Base-by-base conservation (phyloP, 495 filamentous ascomycete genomes). In the Annulohypoxylon stygium region DNA sequence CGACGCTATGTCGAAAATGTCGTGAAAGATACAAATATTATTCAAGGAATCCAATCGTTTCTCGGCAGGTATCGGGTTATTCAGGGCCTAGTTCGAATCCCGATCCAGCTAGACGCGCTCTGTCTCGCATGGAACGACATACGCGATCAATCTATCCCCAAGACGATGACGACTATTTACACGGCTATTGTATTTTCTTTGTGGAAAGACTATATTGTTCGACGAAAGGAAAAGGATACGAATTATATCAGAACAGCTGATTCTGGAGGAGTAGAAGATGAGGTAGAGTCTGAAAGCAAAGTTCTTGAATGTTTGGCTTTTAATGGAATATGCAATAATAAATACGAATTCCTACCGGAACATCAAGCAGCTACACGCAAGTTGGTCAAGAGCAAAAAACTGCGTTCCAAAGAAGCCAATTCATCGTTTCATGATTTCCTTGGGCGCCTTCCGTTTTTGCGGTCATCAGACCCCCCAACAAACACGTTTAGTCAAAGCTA, bases 41-140 rank as follows among this genome's bases (percentile, higher is more conserved):
- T 37, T 6, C 2, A 34, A 5, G 10, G 18, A 0, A 57, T 57
- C 10, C 30, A 34, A 33, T 16, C 14, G 4, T 57, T 37, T n/a
- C 10, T 57, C 4, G 12, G 18, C 12, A 16, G 4, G 7, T 30
- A 37, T 30, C 8, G 4, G 30, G 12, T 37, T 18, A 4, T 57
- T 18, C 30, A 57, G 33, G 18, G 53, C 14, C 33, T 57, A 8
- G 33, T 57, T 34, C 53, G 53, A 14, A 57, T 57, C 2, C 53
- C 53, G 4, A 57, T 57, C 9, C 53, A 57, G 14, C 12, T 57
- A 20, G 53, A 57, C 20, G 53, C 53, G 10, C 23, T 53, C 25
- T 57, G 53, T 30, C 30, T 57, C 18, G 14, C 10, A 37, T 57
- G 53, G 53, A 14, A 37, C n/a, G 53, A 18, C 4, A 16, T 57